A percentile compares a stretch with the other conserved stretches of the same genome.
phyloP scores from a whole-genome alignment of 495 filamentous ascomycete genomes.

The Penicillium robsamsonii region DNA sequence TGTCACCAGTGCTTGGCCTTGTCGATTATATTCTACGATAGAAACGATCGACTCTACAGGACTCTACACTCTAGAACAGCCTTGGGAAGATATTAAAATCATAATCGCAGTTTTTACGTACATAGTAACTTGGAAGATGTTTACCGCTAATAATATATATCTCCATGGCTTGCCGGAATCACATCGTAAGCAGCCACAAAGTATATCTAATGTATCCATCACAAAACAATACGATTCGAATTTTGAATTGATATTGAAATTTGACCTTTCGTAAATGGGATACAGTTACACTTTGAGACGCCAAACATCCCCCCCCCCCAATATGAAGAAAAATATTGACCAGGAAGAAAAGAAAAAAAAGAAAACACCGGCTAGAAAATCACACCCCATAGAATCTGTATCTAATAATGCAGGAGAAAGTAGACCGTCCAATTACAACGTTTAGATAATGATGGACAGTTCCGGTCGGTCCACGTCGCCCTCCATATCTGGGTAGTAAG shows the following conservation, averaged over 20 bases:
- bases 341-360: conserved; percentile 11
- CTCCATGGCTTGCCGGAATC: background rate
- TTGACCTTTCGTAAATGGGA: conserved; percentile 24
- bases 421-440: conserved; percentile 16
- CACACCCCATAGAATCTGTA: conserved; percentile 16
- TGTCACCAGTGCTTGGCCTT: conserved; percentile 27
- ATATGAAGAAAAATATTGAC: conserved; percentile 18
- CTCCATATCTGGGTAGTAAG: conserved; percentile 84
- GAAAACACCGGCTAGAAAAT: conserved; percentile 25
- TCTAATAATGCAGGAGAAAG: conserved; percentile 24
- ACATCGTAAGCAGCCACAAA: background rate
- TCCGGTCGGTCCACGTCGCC: conserved; percentile 77
- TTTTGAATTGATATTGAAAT: conserved; percentile 3
- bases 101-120: background rate
- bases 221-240: background rate
- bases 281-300: conserved; percentile 25
- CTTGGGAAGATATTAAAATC: too few relatives aligned
- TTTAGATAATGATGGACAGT: conserved; percentile 78
- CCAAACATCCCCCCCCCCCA: conserved; percentile 28
- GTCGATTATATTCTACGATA: conserved; percentile 16
- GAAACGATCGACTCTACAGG: conserved; percentile 11
- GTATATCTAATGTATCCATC: background rate
- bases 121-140: background rate
- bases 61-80: too few relatives aligned
- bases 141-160: background rate